Evolutionary conservation across 192 early-diverging fungal genomes (phyloP), one percentile per base, ranked within the genome.

Genomic region (Coemansia sp.): DNA sequence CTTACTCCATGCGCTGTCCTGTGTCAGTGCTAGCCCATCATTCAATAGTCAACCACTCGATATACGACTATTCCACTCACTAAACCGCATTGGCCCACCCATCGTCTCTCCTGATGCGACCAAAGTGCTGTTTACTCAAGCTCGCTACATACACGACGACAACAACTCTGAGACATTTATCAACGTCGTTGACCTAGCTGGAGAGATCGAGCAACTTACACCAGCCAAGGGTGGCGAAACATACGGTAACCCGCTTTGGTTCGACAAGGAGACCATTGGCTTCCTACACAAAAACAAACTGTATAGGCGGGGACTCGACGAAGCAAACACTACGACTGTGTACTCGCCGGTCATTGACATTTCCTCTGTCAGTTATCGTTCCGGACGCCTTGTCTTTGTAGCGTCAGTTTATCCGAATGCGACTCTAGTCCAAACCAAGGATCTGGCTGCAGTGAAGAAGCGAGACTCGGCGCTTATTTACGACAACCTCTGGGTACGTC

Each of bases 401-500:
- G 62, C 69, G 2, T 55, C 53, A 5, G 89, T 91, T 9, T 88
- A 89, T 64, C 73, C 65, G 5, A 80, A 87, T 12, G 77, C 75
- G 11, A 66, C 82, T 9, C 62, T 91, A 32, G 75, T 82, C 5
- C 78, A 76, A 25, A 82, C 87, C 23, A 78, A 61, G 36, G 29
- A 15, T 14, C 12, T 29, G 17, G 17, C 31, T 3, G 55, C 55
- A 10, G 69, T 45, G 5, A 66, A 65, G 15, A 41, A 62, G 34
- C 76, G 75, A 31, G 87, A 89, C 57, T 77, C 85, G 19, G 91
- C 85, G n/a, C 55, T 82, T 27, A 84, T 82, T 21, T 91, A 77
- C 68, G 87, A 92, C 58, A 68, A 87, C 12, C 70, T 94, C 50
- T 91, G 89, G 87, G 86, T 90, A 32, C 80, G 91, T 42, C 92